Conservation (phyloP, 2,329 filamentous ascomycete genomes). For the Gliomastix tumulicola region DNA sequence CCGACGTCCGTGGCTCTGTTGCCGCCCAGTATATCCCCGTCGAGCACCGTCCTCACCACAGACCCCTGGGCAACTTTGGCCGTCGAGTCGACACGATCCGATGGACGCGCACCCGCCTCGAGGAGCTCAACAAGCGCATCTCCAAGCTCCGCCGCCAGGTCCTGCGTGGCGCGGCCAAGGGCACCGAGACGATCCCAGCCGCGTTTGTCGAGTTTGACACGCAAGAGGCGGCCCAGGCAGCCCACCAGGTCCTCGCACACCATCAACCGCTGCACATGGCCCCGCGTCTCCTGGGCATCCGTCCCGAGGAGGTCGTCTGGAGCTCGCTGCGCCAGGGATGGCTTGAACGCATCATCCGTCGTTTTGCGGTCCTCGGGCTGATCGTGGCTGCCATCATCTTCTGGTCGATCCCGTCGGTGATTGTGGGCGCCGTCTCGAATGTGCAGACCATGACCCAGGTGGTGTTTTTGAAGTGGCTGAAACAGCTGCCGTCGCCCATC, state of each 20-base stretch:
- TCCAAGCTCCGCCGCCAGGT: constrained; percentile 51
- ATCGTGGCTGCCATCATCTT: constrained; percentile 78
- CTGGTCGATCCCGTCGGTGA: constrained; percentile 69
- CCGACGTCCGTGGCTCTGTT: constrained; percentile 39
- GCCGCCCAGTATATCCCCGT: constrained; percentile 68
- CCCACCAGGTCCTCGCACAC: constrained; percentile 80
- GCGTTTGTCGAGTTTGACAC: constrained; percentile 88
- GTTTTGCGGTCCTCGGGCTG: constrained; percentile 62
- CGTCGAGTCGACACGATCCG: constrained; percentile 93
- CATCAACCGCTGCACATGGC: constrained; percentile 83
- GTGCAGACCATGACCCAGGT: constrained; percentile 61
- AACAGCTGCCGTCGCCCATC: constrained; percentile 61
- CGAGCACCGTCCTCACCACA: constrained; percentile 70
- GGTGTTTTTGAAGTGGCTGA: constrained; percentile 65
- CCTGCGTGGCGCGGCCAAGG: constrained; percentile 3
- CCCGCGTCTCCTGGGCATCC: constrained; percentile 76
- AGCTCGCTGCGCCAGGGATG: constrained; percentile 73
- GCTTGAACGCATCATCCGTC: constrained; percentile 76
- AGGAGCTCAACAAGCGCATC: constrained; percentile 30
- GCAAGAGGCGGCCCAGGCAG: constrained; percentile 77
- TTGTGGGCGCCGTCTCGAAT: constrained; percentile 83
- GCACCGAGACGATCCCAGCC: constrained; percentile 49
- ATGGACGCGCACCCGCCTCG: constrained; percentile 60
- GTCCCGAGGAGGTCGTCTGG: constrained; percentile 83
- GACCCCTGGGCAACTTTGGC: constrained; percentile 60